These are phyloP conservation scores for Pseudogymnoascus sp. DNA, from an alignment of 2,329 filamentous ascomycete genomes.

Conservation along the genomic window DNA sequence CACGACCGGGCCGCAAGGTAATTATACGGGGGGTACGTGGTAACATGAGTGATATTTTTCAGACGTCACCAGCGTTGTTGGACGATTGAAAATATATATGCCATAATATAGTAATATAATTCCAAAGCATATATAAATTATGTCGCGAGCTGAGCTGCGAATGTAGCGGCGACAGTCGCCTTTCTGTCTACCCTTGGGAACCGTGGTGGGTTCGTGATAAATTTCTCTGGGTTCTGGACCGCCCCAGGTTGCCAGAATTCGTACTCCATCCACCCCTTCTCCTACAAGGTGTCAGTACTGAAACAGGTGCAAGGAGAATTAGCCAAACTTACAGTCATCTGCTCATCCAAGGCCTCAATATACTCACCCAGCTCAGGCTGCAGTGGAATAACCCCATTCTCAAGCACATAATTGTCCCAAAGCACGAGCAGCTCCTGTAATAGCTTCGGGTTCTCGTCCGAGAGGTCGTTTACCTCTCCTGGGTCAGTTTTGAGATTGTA, in stretches of 20 bases:
- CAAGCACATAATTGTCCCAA: conserved; percentile 50
- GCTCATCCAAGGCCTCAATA: conserved; percentile 51
- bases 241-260: conserved; percentile 52
- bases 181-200: neutral
- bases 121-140: neutral
- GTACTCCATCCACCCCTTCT: conserved; percentile 58
- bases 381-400: conserved; percentile 51
- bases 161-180: neutral
- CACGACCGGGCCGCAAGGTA: conserved; percentile 21
- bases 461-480: conserved; percentile 40
- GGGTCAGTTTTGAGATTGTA: conserved; percentile 45
- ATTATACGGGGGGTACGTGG: conserved; percentile 17
- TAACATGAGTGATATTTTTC: neutral
- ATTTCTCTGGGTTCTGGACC: conserved; percentile 14
- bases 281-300: conserved; percentile 19
- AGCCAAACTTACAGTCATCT: conserved; percentile 40
- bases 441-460: conserved; percentile 33
- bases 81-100: neutral
- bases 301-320: neutral
- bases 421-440: conserved; percentile 40
- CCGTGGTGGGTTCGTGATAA: conserved; percentile 2
- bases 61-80: neutral
- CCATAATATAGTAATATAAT: neutral
- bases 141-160: neutral
- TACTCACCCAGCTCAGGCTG: conserved; percentile 49